A percentile compares a stretch with the other conserved stretches of the same genome.
Evolutionary conservation across 208 protist species (phyloP).

Genomic region (Leishmania tarentolae): DNA sequence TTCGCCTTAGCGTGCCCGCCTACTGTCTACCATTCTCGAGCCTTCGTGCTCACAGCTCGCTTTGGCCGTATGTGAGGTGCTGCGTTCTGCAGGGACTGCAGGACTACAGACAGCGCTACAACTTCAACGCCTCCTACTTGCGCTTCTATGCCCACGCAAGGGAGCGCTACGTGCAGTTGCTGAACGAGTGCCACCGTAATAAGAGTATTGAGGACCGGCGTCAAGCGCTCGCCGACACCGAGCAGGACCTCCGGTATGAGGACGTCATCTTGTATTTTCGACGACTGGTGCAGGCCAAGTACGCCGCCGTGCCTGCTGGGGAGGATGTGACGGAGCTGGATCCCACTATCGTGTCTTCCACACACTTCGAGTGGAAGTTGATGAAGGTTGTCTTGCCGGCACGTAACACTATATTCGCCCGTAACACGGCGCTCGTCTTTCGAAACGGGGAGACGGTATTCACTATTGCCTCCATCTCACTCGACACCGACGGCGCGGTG

Average conservation of each 20-base stretch:
- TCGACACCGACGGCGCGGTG: constrained; percentile 26
- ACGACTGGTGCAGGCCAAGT: constrained; percentile 45
- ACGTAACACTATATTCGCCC: constrained; percentile 29
- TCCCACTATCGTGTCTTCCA: constrained; percentile 32
- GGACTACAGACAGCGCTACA: constrained; percentile 66
- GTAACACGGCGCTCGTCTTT: constrained; percentile 26
- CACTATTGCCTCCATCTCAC: constrained; percentile 33
- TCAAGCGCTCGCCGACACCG: constrained; percentile 60
- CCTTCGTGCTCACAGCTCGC: constrained; percentile 43
- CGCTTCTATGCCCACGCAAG: constrained; percentile 68
- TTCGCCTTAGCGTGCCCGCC: constrained; percentile 43
- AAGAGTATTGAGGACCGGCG: constrained; percentile 42
- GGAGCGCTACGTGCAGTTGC: constrained; percentile 63
- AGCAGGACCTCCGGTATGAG: constrained; percentile 71
- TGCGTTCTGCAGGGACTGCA: constrained; percentile 58
- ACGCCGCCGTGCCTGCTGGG: constrained; percentile 7
- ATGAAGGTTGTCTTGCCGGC: constrained; percentile 47
- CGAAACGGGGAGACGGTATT: constrained; percentile 39
- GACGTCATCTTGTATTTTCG: constrained; percentile 79
- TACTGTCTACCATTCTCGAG: constrained; percentile 58
- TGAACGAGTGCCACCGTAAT: constrained; percentile 66
- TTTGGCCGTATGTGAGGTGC: constrained; percentile 59
- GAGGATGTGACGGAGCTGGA: constrained; percentile 10
- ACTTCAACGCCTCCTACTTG: constrained; percentile 77
- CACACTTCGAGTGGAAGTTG: constrained; percentile 48